A percentile compares a stretch with the other conserved stretches of the same genome.
Evolutionary conservation across 2,329 filamentous ascomycete genomes (phyloP).

Genomic region (Graphilbum ipis-grandicollis): DNA sequence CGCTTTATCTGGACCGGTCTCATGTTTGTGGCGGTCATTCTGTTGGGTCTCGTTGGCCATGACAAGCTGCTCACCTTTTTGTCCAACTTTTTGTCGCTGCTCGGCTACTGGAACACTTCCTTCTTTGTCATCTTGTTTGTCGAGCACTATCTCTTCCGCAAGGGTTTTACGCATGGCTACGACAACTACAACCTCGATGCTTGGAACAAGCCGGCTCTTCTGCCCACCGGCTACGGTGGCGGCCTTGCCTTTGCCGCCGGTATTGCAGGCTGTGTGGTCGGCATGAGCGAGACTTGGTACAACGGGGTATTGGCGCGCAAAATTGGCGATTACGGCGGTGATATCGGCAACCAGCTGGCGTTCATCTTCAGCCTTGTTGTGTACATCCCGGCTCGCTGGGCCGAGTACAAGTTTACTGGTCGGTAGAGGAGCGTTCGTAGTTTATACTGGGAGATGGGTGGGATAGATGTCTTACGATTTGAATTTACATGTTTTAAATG

Average conservation of each 20-base stretch:
- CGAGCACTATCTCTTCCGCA: conserved; percentile 31
- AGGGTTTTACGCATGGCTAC: conserved; percentile 14
- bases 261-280: conserved; percentile 31
- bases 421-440: conserved; percentile 11
- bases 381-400: conserved; percentile 27
- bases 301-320: conserved; percentile 24
- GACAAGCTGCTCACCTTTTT: conserved; percentile 25
- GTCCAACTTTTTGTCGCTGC: conserved; percentile 27
- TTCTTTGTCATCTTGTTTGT: conserved; percentile 29
- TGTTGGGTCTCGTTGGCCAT: conserved; percentile 24
- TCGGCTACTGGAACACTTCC: conserved; percentile 32
- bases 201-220: conserved; percentile 24
- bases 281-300: conserved; percentile 42
- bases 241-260: conserved; percentile 25
- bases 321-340: conserved; percentile 27
- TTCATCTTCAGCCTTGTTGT: conserved; percentile 28
- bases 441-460: too few relatives aligned
- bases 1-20: conserved; percentile 29
- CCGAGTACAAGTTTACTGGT: conserved; percentile 28
- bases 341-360: conserved; percentile 34
- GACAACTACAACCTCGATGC: conserved; percentile 28
- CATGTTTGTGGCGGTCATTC: conserved; percentile 25
- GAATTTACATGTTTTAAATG: too few relatives aligned
- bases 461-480: too few relatives aligned
- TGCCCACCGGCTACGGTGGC: conserved; percentile 27